These are phyloP conservation scores for Zizania palustris DNA, from an alignment of 202 grass and related monocot species.

Conservation along the genomic window DNA sequence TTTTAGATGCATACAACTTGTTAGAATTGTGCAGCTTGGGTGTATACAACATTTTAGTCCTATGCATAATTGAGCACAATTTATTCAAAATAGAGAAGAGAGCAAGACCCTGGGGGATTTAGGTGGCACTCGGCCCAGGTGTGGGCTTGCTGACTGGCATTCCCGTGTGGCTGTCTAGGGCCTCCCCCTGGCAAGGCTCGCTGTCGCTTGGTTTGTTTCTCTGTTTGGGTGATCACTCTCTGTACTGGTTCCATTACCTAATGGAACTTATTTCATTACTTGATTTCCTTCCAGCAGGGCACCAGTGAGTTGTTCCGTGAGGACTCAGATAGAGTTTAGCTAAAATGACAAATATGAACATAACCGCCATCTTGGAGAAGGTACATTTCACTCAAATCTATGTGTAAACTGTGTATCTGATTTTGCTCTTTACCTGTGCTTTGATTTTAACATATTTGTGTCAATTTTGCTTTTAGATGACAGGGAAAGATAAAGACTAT, in stretches of 20 bases:
- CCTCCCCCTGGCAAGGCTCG: too few species aligned
- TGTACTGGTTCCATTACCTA: too few species aligned
- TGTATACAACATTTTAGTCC: neutral
- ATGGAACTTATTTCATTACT: conserved; percentile 14
- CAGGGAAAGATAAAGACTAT: conserved; percentile 98
- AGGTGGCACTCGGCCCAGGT: too few species aligned
- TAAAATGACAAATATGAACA: conserved; percentile 81
- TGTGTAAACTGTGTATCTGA: conserved; percentile 11
- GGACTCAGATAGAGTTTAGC: conserved; percentile 32
- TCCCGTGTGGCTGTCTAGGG: too few species aligned
- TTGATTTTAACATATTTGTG: conserved; percentile 11
- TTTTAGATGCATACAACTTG: neutral
- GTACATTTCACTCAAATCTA: conserved; percentile 43
- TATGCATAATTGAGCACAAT: too few species aligned
- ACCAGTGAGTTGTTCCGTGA: conserved; percentile 9
- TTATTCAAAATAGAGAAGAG: too few species aligned
- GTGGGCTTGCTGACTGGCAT: too few species aligned
- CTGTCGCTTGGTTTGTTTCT: too few species aligned
- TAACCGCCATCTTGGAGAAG: conserved; percentile 95
- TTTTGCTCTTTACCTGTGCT: conserved; percentile 15
- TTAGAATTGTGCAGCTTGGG: neutral
- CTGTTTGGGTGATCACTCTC: too few species aligned
- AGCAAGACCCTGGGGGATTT: too few species aligned
- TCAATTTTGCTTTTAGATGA: conserved; percentile 72
- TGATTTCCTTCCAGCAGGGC: conserved; percentile 32